Evolutionary conservation across 495 filamentous ascomycete genomes (phyloP), one percentile per base, ranked within the genome.

Genomic region (Penicillium egyptiacum): DNA sequence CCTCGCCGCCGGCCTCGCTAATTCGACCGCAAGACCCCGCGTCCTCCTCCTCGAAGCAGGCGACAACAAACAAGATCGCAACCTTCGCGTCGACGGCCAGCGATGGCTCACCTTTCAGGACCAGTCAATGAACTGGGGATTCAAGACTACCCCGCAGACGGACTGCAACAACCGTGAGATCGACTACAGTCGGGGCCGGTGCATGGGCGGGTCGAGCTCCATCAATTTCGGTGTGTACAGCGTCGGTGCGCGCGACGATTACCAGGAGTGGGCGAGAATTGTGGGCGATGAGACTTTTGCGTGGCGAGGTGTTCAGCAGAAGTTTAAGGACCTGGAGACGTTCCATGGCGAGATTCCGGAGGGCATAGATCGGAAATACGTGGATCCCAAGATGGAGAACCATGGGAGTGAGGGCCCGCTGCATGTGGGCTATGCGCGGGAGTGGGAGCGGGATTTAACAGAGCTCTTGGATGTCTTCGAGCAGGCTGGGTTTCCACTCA

Each of bases 151-250:
- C 0, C 77, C 81, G 1, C 83, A 86, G 53, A 42, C 56, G 8
- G 58, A 80, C 50, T 75, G 79, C 40, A 70, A 63, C 23, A 64
- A 72, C 47, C 75, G 80, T 4, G 65, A 74, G 50, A 63, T 86
- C 11, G 76, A 81, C 58, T 81, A 82, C 51, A 76, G 75, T 31
- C 74, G 82, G n/a, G 83, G 83, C 2, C 72, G 73, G 12, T 82
- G 82, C 7, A 69, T 87, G 3, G 83, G 83, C 16, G 85, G 84
- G 9, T 80, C 76, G 2, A 83, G 71, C 51, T 79, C 79, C 17
- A 79, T 86, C 60, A 88, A 88, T 66, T 86, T 85, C 52, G 77
- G 75, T 30, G 71, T 81, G 11, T 87, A 72, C 58, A 80, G 72
- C 39, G 52, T 79, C 19, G 85, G 85, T 1, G 72, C 81, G 1